Percentiles rank a stretch among this genome's conserved stretches.
Conservation (phyloP, 225 moss, liverwort and hornwort genomes). For the Bryoerythrophyllum caledonicum region DNA sequence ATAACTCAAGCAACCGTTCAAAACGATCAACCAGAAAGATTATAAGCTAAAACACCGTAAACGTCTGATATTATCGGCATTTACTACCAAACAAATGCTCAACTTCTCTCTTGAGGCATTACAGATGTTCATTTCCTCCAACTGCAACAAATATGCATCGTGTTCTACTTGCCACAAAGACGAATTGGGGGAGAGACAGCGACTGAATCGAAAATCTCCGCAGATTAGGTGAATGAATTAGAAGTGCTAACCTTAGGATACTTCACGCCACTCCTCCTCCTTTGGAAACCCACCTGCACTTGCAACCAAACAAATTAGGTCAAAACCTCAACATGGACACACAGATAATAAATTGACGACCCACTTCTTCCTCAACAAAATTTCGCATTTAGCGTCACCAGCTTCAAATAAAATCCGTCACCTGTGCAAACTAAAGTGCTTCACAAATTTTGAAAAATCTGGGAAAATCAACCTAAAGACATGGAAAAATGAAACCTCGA, state of each 20-base stretch:
- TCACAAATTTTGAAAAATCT: too few species aligned
- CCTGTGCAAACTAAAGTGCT: too few species aligned
- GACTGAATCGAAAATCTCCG: not conserved
- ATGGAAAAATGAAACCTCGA: not conserved
- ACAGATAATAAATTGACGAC: not conserved
- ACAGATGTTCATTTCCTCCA: too few species aligned
- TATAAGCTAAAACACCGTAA: not conserved
- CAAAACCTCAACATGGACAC: not conserved
- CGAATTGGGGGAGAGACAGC: not conserved
- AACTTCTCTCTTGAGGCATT: too few species aligned
- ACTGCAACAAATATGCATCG: too few species aligned
- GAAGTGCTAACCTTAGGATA: conserved; percentile 39
- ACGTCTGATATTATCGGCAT: too few species aligned
- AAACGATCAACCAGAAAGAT: not conserved
- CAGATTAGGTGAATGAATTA: not conserved
- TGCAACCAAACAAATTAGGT: not conserved
- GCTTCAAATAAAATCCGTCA: too few species aligned
- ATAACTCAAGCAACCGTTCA: not conserved
- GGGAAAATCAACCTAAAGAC: too few species aligned
- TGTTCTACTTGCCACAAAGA: too few species aligned
- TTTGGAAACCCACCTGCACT: conserved; percentile 38
- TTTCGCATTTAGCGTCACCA: not conserved
- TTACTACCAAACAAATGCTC: too few species aligned
- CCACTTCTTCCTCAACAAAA: not conserved
- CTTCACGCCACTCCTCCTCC: conserved; percentile 44